These are phyloP conservation scores for Vaccinium myrtillus DNA, from an alignment of 148 eudicot genomes.

Conservation along the genomic window DNA sequence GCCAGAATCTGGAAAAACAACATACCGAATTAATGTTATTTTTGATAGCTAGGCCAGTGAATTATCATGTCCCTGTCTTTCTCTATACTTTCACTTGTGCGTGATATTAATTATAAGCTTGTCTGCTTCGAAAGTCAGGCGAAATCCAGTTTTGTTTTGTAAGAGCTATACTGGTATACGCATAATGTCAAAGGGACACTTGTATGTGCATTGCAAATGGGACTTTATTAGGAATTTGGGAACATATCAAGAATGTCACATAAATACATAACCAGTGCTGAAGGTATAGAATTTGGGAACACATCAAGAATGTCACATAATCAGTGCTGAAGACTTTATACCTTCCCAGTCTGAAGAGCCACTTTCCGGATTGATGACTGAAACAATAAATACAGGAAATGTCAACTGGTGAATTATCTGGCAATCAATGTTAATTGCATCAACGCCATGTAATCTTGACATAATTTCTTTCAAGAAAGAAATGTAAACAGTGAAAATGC, in stretches of 20 bases:
- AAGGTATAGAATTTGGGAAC: background rate
- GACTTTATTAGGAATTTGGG: background rate
- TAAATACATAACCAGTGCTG: background rate
- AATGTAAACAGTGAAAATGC: background rate
- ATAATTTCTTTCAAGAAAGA: background rate
- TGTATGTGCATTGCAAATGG: background rate
- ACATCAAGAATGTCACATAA: background rate
- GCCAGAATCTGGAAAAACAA: conserved; percentile 4
- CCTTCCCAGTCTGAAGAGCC: conserved; percentile 76
- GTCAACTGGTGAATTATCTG: conserved; percentile 14
- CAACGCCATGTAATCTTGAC: background rate
- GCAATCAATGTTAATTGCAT: background rate
- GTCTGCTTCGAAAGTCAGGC: background rate
- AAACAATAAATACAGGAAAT: conserved; percentile 26
- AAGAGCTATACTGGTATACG: background rate
- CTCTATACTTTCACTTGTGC: background rate
- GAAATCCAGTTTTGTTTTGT: background rate
- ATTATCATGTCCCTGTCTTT: background rate
- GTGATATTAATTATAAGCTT: background rate
- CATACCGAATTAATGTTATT: background rate
- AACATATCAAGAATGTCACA: background rate
- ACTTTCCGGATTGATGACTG: conserved; percentile 97
- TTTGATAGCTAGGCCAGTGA: background rate
- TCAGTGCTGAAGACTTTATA: conserved; percentile 25
- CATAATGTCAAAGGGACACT: background rate